Evolutionary conservation across 2,329 filamentous ascomycete species (phyloP), one percentile per base, ranked within the genome.

Genomic region (Cercospora beticola): DNA sequence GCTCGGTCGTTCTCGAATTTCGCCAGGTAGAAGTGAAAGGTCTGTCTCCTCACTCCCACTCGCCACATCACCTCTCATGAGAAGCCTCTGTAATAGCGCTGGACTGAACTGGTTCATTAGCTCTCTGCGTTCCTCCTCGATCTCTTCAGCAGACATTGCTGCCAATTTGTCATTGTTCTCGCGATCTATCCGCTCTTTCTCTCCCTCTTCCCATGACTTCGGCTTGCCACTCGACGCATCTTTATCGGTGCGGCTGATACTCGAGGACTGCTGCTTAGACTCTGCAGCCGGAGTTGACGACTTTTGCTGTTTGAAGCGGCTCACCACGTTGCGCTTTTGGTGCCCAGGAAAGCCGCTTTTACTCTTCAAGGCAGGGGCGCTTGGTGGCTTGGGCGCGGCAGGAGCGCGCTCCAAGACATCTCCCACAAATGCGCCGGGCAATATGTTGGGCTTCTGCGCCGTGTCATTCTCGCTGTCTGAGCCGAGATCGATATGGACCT

Each of bases 261-360:
- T 10, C 21, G 56, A 21, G 5, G 56, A 1, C 69, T 61, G 33
- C 21, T 5, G 14, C 14, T 46, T 61, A 2, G 61, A 23, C 16
- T 62, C 23, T 14, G 28, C 10, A 21, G 56, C 9, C 1, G 14
- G 31, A 46, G 49, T 9, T 31, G 16, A 58, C 23, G 46, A 7
- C 8, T 76, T 65, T 76, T 89, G 87, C 75, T 92, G 89, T 78
- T 93, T 97, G 83, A 97, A 97, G 1, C 90, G 87, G 1, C 93
- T 97, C 7, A 87, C 81, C 67, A 87, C 86, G 66, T 84, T 85
- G 72, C 94, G 89, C 78, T 92, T 93, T 79, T 91, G 95, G 79
- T 93, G 94, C 68, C 89, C 88, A n/a, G 95, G 95, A 74, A 98
- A 98, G 0, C 95, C 95, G 63, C 75, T 80, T 21, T 84, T 82